Evolutionary conservation across 2,329 filamentous ascomycete genomes (phyloP), one percentile per base, ranked within the genome.

Genomic region (Trichoderma koningiopsis): DNA sequence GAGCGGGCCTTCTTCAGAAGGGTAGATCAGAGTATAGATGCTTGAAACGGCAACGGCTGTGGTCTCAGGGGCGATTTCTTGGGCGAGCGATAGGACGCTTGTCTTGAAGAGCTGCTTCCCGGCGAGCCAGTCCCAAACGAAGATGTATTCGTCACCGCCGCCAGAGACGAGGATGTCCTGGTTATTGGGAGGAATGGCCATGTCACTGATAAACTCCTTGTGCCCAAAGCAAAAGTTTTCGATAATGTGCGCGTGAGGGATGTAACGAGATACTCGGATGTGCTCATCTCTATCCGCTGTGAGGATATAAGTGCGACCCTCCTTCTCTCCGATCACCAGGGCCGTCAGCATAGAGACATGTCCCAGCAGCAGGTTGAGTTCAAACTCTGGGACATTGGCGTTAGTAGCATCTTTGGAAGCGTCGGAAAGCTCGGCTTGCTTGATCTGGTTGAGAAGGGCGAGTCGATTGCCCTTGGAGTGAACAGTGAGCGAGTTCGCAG

Each of bases 331-430:
- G 53, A 88, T 83, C 2, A 84, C 79, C 63, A 97, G 78, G 75
- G 93, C 90, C 1, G 94, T 97, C 61, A 99, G 87, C 88, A 98
- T 92, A 0, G 95, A 97, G 16, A 99, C 96, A 80, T 99, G 96
- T 14, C 96, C 96, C 0, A 99, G 88, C 8, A 97, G 83, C 0
- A 97, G 84, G 47, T 90, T 87, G 74, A 93, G 88, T 74, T 93
- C 90, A 77, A 97, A 97, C 31, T 83, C 74, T 14, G 84, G 80
- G 47, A 77, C 78, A 33, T 82, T 80, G 16, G 76, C 68, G 69
- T 80, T 79, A 16, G 74, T 72, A 3, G 74, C 71, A 4, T 70
- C 70, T 37, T 77, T 75, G 24, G 73, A 63, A 31, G 73, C 72
- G 11, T 69, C 74, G 63, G 19, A 72, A 43, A 79, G 76, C 61